These are phyloP conservation scores for Periconia digitata DNA, from an alignment of 2,329 filamentous ascomycete genomes.

Conservation along the genomic window DNA sequence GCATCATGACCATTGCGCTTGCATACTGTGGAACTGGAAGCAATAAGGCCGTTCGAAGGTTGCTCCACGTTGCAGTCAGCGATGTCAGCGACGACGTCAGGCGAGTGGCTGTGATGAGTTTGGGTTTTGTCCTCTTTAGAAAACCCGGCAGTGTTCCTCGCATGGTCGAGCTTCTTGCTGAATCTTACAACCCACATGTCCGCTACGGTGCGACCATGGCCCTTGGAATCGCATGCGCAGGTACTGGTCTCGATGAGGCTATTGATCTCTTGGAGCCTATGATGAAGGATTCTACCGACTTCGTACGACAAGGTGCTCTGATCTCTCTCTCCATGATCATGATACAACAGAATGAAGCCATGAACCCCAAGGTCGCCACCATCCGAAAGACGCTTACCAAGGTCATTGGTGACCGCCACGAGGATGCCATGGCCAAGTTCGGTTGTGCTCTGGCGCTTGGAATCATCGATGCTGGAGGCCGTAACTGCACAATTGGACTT, in stretches of 20 bases:
- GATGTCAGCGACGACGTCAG: conserved; percentile 98
- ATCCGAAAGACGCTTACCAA: conserved; percentile 94
- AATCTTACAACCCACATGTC: conserved; percentile 98
- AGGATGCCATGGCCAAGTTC: conserved; percentile 99
- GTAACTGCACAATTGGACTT: conserved; percentile 96
- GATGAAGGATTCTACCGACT: conserved; percentile 99
- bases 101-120: conserved; percentile 92
- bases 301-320: conserved; percentile 92
- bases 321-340: conserved; percentile 97
- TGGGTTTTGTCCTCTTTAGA: conserved; percentile 97
- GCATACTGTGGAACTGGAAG: conserved; percentile 96
- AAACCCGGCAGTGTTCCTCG: conserved; percentile 96
- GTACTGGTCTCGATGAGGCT: conserved; percentile 92
- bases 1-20: conserved; percentile 97
- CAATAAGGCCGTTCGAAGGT: conserved; percentile 96
- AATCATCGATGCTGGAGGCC: conserved; percentile 95
- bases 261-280: conserved; percentile 97
- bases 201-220: conserved; percentile 98
- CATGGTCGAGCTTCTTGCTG: conserved; percentile 97
- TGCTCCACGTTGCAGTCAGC: conserved; percentile 94
- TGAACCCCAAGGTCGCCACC: conserved; percentile 93
- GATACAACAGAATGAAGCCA: conserved; percentile 98
- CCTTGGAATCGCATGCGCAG: conserved; percentile 94
- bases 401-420: conserved; percentile 90
- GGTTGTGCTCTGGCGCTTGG: conserved; percentile 90